Evolutionary conservation across 83 land plant species (phyloP), one percentile per base, ranked within the genome.

Genomic region (Picea abies): DNA sequence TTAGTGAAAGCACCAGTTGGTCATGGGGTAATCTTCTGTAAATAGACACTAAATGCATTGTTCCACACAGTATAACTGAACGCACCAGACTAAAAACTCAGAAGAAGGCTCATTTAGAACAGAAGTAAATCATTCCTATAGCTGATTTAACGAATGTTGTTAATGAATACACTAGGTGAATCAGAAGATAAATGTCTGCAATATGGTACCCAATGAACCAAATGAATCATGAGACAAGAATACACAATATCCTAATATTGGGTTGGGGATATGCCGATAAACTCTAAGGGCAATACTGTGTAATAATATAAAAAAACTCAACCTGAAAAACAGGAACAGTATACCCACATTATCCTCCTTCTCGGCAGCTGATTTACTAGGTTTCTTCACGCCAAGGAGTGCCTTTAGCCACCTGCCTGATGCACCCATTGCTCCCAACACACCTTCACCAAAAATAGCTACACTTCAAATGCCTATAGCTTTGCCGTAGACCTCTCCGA

Each of bases 401-500:
- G 92, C 35, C 69, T 90, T 90, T 23, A 92, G 75, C 92, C 90
- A 92, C 82, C 86, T 92, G 61, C 90, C 90, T 37, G 94, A 92
- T 76, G 69, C 92, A 67, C 92, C 94, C 93, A 91, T 91, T 20
- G 61, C 56, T 16, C 44, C 56, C 14, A 73, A 22, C 56, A n/a
- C 19, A 6, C 37, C 77, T 44, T 23, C 47, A n/a, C 47, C 20
- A 15, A 47, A 22, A 39, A 19, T 11, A 44, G 11, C 58, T 8
- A 49, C 77, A 20, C 56, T 73, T 41, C 25, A 44, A 71, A 41
- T 73, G 22, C 22, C 19, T 73, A 35, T 73, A 73, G 56, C 56
- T 44, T 44, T 72, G 41, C 25, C 10, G 44, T 7, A n/a, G n/a
- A 11, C 77, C 47, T 41, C 77, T 52, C 56, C 56, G 56, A 52